Evolutionary conservation across 768 basidiomycete genomes (phyloP), one percentile per base, ranked within the genome.

Genomic region (Stropharia rugosoannulata): DNA sequence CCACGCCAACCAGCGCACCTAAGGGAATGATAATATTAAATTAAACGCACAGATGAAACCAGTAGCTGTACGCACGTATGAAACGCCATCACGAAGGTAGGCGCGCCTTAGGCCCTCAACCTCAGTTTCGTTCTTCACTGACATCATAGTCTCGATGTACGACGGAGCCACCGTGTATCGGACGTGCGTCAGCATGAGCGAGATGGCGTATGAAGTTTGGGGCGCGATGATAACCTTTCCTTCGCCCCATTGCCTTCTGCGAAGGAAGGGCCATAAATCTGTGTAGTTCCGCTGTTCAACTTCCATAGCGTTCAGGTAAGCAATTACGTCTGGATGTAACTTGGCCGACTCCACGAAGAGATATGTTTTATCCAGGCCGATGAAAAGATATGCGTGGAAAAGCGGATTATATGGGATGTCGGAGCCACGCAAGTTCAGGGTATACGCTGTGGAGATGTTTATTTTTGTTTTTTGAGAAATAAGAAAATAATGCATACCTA

Each of bases 321-420:
- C 74, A 48, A 73, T 66, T 0, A 87, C 82, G 1, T 87, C 81
- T 0, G 77, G 72, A 9, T 79, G 75, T 15, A 90, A 72, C 64
- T 96, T 91, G 51, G 69, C 69, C 39, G 72, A 62, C 59, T 95
- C 93, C 38, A 95, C 74, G 75, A 96, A 96, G 9, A 96, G 71
- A n/a, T 85, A 75, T 5, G 82, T 76, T n/a, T 68, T 69, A 11
- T 85, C 75, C 8, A 82, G 66, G 3, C 85, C 80, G 39, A 98
- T 78, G 63, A 87, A 90, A 16, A 95, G 72, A 66, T 96, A 98
- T 0, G 90, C 82, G 49, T 89, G 90, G 75, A 97, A 96, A 8
- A 98, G 81, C 0, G 96, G 96, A 66, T 93, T 95, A 76, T 85
- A 92, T 0, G 93, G 92, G 45, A 98, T 87, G 64, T 98, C 95